Percentiles rank a stretch among this genome's conserved stretches.
These are phyloP conservation scores for carrot (Daucus carota) DNA, from an alignment of 129 eudicot genomes.

Conservation along the genomic window DNA sequence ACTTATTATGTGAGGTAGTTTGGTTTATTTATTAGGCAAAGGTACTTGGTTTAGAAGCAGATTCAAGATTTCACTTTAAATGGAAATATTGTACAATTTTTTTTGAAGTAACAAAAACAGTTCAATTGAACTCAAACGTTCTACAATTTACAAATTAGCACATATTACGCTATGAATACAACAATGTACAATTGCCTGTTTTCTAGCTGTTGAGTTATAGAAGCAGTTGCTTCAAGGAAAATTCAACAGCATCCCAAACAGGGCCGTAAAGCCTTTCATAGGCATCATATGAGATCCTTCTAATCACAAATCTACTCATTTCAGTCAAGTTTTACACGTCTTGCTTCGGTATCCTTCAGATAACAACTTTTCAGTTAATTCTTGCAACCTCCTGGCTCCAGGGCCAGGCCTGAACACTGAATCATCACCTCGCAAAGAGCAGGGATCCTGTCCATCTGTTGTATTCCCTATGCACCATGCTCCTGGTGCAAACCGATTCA, in stretches of 20 bases:
- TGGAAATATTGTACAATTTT: background rate
- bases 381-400: slow-evolving; percentile 64
- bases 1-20: background rate
- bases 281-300: slow-evolving; percentile 10
- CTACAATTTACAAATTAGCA: slow-evolving; percentile 13
- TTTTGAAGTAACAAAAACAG: background rate
- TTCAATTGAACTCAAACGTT: background rate
- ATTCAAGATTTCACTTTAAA: background rate
- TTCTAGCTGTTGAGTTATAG: slow-evolving; percentile 19
- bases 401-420: slow-evolving; percentile 73
- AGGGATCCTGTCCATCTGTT: slow-evolving; percentile 64
- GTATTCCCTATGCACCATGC: slow-evolving; percentile 89
- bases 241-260: slow-evolving; percentile 12
- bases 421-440: slow-evolving; percentile 58
- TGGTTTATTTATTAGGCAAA: background rate
- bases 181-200: slow-evolving; percentile 36
- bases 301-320: background rate
- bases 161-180: slow-evolving; percentile 24
- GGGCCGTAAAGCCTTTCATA: slow-evolving; percentile 4
- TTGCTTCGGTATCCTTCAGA: slow-evolving; percentile 67
- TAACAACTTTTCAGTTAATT: slow-evolving; percentile 40
- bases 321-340: slow-evolving; percentile 34
- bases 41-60: background rate
- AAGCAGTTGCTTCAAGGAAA: slow-evolving; percentile 12
- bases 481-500: slow-evolving; percentile 62